A percentile compares a stretch with the other conserved stretches of the same genome.
Conservation (phyloP, 352 stramenopile species). For the Aphanomyces cochlioides region DNA sequence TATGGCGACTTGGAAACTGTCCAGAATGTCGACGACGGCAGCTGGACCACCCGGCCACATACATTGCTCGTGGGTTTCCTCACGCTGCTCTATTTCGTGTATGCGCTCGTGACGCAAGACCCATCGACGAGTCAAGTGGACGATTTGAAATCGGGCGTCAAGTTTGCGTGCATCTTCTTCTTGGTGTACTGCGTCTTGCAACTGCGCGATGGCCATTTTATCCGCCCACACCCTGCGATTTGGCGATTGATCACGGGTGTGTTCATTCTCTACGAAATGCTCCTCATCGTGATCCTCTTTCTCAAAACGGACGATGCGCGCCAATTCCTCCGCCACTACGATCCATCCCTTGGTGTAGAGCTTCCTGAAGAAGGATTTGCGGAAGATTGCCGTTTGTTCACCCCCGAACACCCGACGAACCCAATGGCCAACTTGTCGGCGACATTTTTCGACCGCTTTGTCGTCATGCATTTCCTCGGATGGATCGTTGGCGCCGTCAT, state of each 20-base stretch:
- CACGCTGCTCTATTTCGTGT: constrained; percentile 82
- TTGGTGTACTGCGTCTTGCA: constrained; percentile 85
- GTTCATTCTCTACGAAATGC: constrained; percentile 91
- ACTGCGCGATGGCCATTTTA: constrained; percentile 80
- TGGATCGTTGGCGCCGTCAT: constrained; percentile 86
- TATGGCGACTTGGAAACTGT: constrained; percentile 74
- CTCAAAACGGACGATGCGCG: constrained; percentile 73
- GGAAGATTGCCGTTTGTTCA: constrained; percentile 81
- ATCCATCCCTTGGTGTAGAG: constrained; percentile 66
- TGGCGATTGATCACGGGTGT: constrained; percentile 88
- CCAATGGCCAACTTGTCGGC: constrained; percentile 70
- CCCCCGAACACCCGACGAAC: constrained; percentile 78
- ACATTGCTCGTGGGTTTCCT: constrained; percentile 75
- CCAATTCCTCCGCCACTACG: constrained; percentile 80
- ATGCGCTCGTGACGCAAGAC: constrained; percentile 72
- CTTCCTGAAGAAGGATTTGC: constrained; percentile 80
- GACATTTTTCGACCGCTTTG: constrained; percentile 84
- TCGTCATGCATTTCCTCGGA: constrained; percentile 88
- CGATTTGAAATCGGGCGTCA: constrained; percentile 67
- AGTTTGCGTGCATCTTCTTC: constrained; percentile 81
- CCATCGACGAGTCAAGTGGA: constrained; percentile 39
- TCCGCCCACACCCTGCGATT: constrained; percentile 86
- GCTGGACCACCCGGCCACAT: constrained; percentile 82
- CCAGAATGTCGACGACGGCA: constrained; percentile 53
- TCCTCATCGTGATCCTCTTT: constrained; percentile 84